Conservation (phyloP, 108 stramenopile species). For the Nannochloropsis oceanica region DNA sequence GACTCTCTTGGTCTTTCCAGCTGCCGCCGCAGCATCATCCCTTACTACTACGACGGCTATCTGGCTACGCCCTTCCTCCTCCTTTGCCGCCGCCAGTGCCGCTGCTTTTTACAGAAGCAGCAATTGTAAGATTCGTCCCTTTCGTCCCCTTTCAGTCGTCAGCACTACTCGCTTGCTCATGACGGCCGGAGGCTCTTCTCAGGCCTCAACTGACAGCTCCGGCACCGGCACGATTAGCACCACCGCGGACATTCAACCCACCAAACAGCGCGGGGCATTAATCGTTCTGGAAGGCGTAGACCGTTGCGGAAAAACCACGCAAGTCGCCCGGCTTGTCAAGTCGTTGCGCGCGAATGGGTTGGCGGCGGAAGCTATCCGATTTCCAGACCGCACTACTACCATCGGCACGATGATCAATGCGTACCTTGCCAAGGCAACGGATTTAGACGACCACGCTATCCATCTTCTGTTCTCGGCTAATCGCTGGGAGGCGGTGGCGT, state of each 20-base stretch:
- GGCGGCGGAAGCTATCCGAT: conserved; percentile 26
- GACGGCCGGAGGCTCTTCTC: background rate
- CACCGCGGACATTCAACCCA: background rate
- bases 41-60: background rate
- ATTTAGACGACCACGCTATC: conserved; percentile 80
- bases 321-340: conserved; percentile 30
- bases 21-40: background rate
- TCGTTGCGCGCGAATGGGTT: conserved; percentile 8
- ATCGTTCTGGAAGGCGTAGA: conserved; percentile 97
- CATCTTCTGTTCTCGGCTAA: conserved; percentile 97
- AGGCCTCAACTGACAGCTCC: background rate
- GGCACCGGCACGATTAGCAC: background rate
- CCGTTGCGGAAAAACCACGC: conserved; percentile 95
- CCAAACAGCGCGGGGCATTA: conserved; percentile 61
- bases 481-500: conserved; percentile 85
- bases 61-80: background rate
- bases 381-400: conserved; percentile 39
- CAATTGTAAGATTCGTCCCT: too few species aligned
- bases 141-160: too few species aligned
- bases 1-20: background rate
- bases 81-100: background rate
- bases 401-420: conserved; percentile 79
- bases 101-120: too few species aligned
- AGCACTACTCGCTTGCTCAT: background rate
- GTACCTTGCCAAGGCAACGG: conserved; percentile 52